These are phyloP conservation scores for Metschnikowia lunata DNA, from an alignment of 805 yeast species.

Conservation along the genomic window DNA sequence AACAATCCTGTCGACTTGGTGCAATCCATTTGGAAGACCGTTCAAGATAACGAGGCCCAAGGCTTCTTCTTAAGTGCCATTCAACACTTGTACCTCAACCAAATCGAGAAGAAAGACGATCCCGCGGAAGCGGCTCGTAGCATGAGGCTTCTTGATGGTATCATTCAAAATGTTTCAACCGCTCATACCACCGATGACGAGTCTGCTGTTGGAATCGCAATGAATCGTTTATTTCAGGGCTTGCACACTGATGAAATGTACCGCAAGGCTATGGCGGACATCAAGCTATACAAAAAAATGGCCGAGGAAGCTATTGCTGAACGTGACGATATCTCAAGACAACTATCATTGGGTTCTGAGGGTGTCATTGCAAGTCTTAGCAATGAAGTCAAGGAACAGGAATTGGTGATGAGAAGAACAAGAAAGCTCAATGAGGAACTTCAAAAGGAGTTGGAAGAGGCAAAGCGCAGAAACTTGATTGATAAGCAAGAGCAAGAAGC, in stretches of 20 bases:
- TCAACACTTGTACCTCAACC: constrained; percentile 60
- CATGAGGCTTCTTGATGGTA: constrained; percentile 58
- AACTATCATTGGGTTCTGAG: constrained; percentile 71
- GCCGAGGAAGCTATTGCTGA: constrained; percentile 28
- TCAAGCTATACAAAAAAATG: constrained; percentile 18
- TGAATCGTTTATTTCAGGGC: constrained; percentile 65
- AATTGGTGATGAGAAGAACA: constrained; percentile 51
- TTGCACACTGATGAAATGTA: constrained; percentile 86
- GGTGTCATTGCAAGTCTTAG: constrained; percentile 60
- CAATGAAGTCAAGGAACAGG: constrained; percentile 61
- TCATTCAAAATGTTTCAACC: constrained; percentile 57
- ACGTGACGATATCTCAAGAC: constrained; percentile 57
- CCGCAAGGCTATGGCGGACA: constrained; percentile 49
- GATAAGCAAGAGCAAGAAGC: constrained; percentile 75
- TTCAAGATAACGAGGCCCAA: constrained; percentile 57
- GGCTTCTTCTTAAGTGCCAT: constrained; percentile 56
- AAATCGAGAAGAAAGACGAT: constrained; percentile 45
- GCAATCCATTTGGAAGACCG: constrained; percentile 51
- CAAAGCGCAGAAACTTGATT: constrained; percentile 51
- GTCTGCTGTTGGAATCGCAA: constrained; percentile 62
- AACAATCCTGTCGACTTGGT: constrained; percentile 71
- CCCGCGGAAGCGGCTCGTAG: constrained; percentile 46
- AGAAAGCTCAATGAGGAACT: constrained; percentile 60
- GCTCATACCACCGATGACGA: constrained; percentile 47
- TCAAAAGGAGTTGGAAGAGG: constrained; percentile 56